Base-by-base conservation (phyloP, 495 filamentous ascomycete species). In the Penicillium desertorum region DNA sequence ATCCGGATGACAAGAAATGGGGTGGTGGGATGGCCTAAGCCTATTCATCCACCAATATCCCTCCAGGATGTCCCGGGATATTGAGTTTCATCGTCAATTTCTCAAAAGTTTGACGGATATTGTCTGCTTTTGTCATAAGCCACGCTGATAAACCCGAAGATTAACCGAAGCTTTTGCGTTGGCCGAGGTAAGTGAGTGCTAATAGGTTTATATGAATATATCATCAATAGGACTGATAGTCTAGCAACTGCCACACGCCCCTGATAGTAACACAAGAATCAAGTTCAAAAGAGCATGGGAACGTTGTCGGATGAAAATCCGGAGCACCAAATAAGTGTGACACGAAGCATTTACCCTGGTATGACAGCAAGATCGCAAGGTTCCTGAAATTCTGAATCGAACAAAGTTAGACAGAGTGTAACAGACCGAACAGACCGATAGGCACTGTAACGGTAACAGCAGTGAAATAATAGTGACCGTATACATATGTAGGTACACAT, bases 401-500 rank as follows among this genome's bases (percentile, higher is more conserved):
- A 44, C 20, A 27, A 51, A 44, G 51, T 62, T 25, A 25, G 37
- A 66, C 58, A 59, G 32, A 19, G 49, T 54, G 34, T 22, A 42
- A 59, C 39, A 32, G 7, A 10, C 29, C 42, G 30, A 54, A 50
- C 46, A 57, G 36, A 12, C 45, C 45, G 41, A 50, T 34, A 37
- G 43, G 42, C 34, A 52, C 34, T 69, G 63, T 42, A 64, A 66
- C 63, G 58, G 60, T 69, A 45, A 41, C 53, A 62, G 46, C 25
- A 39, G 37, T 41, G 22, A 25, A 23, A 50, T 36, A 46, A 51
- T 36, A 37, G 25, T 30, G 29, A 27, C 17, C 16, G 34, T 51
- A 51, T 41, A 49, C 20, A 23, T 39, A 39, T 4, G 30, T 55
- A 55, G 43, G 16, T 46, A 32, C 44, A 55, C 43, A 46, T 46